Conservation (phyloP, 2,329 filamentous ascomycete species). For the Sporothrix variecibatus region DNA sequence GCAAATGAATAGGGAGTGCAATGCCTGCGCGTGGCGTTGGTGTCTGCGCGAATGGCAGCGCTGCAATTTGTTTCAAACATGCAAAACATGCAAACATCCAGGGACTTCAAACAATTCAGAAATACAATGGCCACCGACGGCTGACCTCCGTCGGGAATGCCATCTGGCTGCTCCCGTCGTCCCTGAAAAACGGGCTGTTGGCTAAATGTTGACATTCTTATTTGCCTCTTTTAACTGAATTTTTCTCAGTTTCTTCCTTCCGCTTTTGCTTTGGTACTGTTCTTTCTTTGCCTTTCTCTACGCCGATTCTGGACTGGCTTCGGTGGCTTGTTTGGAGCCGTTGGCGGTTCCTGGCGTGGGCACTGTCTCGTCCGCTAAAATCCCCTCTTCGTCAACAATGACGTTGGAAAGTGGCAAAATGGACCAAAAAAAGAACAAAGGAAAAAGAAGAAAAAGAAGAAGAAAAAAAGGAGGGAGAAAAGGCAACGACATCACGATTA, state of each 20-base stretch:
- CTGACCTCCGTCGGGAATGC: neutral
- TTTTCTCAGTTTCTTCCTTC: neutral
- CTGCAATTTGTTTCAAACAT: conserved; percentile 7
- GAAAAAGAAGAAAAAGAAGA: neutral
- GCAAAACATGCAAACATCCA: neutral
- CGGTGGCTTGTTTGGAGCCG: neutral
- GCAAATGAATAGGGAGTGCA: neutral
- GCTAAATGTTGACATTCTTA: neutral
- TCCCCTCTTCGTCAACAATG: neutral
- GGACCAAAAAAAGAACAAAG: neutral
- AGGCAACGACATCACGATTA: neutral
- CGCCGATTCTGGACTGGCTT: neutral
- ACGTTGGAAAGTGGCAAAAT: conserved; percentile 3
- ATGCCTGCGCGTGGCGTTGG: conserved; percentile 1
- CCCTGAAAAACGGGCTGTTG: neutral
- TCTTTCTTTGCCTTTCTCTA: neutral
- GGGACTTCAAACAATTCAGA: neutral
- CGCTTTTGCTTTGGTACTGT: neutral
- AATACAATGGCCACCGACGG: neutral
- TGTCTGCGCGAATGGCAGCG: conserved; percentile 6
- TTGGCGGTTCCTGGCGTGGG: neutral
- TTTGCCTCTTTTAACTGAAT: neutral
- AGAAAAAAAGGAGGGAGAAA: no score
- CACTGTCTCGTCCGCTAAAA: neutral
- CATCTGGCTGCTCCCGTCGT: conserved; percentile 5